Base-by-base conservation (phyloP, 148 eudicot species). In the Drosera capensis region DNA sequence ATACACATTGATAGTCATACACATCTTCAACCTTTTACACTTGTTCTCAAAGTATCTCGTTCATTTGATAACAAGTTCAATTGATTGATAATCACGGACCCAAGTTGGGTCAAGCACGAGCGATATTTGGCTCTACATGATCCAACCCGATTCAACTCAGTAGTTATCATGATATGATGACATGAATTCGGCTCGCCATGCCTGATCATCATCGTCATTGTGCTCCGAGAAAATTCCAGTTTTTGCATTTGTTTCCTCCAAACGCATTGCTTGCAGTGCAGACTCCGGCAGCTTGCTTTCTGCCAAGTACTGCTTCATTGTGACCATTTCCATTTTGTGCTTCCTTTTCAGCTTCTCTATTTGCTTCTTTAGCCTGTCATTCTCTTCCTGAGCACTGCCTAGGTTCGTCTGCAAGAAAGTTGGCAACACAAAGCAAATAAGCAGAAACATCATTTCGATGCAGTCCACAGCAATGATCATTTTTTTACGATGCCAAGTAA, bases 281-380 rank as follows among this genome's bases (percentile, higher is more conserved):
- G 85, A 63, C 59, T 80, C 79, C 3, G 99, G 99, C 43, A 92
- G 52, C 42, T 83, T 59, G 68, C 97, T 88, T 58, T 75, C 97
- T 1, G 86, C 97, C 62, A 90, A 75, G 65, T 80, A 84, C 52
- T 84, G 87, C 57, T 92, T 92, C 95, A 92, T 81, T 17, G 99
- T 78, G 24, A 52, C 58, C 74, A 92, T 76, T 66, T 92, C 99
- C 88, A 77, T 80, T 71, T 92, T 85, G 79, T 92, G 99, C 55
- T 92, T 92, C 56, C 79, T 81, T 71, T 79, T 92, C 54, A 63
- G 67, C 45, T 85, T 85, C 53, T 85, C 95, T 13, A 85, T 46
- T 59, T 78, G 77, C 55, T 68, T 75, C 69, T 51, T 75, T 35
- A 82, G 22, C 46, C 68, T 78, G 18, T 80, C 93, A 41, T 90